Conservation (phyloP, 2,329 filamentous ascomycete genomes). For the Diaporthe vaccinii region DNA sequence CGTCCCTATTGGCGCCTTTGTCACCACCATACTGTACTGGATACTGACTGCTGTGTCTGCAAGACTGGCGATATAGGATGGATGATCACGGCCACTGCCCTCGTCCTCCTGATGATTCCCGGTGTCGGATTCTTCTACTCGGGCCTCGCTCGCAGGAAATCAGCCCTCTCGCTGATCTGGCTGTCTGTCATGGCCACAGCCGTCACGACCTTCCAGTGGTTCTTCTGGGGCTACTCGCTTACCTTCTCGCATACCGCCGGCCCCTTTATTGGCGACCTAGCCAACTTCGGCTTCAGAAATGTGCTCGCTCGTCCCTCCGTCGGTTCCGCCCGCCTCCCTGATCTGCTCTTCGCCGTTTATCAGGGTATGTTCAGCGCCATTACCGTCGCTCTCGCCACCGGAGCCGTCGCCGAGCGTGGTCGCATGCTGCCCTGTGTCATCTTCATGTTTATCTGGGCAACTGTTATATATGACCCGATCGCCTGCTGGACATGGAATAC, state of each 20-base stretch:
- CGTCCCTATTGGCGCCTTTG: slow-evolving; percentile 41
- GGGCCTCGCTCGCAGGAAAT: slow-evolving; percentile 88
- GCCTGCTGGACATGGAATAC: slow-evolving; percentile 97
- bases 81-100: slow-evolving; percentile 84
- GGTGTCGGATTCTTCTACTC: slow-evolving; percentile 96
- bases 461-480: slow-evolving; percentile 90
- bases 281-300: slow-evolving; percentile 83
- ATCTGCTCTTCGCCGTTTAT: slow-evolving; percentile 87
- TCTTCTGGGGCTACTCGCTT: slow-evolving; percentile 91
- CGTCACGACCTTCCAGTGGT: slow-evolving; percentile 92
- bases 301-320: slow-evolving; percentile 83
- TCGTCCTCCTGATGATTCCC: slow-evolving; percentile 93
- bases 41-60: slow-evolving; percentile 46
- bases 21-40: slow-evolving; percentile 33
- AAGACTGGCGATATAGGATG: slow-evolving; percentile 87
- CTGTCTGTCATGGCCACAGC: slow-evolving; percentile 88
- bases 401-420: slow-evolving; percentile 88
- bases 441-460: slow-evolving; percentile 95
- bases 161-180: slow-evolving; percentile 90
- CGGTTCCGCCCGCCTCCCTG: slow-evolving; percentile 79
- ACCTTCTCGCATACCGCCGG: slow-evolving; percentile 85
- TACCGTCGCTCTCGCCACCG: slow-evolving; percentile 86
- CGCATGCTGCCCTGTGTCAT: slow-evolving; percentile 89
- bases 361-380: slow-evolving; percentile 91
- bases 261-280: slow-evolving; percentile 81